phyloP scores from a whole-genome alignment of 257 asterid genomes.

The Petrea volubilis region DNA sequence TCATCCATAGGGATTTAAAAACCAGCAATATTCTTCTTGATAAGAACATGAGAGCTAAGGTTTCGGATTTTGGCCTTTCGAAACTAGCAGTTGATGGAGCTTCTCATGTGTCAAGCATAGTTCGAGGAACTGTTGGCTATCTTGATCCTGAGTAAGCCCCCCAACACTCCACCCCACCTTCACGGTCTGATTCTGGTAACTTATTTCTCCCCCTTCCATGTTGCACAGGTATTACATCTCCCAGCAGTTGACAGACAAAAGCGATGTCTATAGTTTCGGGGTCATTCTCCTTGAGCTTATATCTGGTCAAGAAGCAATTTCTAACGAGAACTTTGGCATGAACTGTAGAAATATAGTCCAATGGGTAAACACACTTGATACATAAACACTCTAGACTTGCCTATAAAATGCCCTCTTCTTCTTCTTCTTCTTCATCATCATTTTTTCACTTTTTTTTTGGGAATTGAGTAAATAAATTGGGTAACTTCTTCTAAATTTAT shows the following conservation, averaged over 20 bases:
- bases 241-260: constrained; percentile 96
- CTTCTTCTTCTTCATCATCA: too few relatives aligned
- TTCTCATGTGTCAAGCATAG: constrained; percentile 97
- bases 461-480: neutral
- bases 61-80: constrained; percentile 98
- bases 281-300: constrained; percentile 94
- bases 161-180: neutral
- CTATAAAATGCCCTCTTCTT: neutral
- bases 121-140: constrained; percentile 99
- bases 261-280: constrained; percentile 94
- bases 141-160: constrained; percentile 93
- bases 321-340: constrained; percentile 78
- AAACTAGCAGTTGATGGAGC: constrained; percentile 95
- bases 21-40: constrained; percentile 97
- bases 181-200: neutral
- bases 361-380: constrained; percentile 62
- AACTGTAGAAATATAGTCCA: constrained; percentile 96
- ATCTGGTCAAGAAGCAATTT: constrained; percentile 98
- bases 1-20: constrained; percentile 93
- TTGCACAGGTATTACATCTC: constrained; percentile 86
- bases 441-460: too few relatives aligned
- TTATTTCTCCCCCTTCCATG: neutral
- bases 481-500: neutral
- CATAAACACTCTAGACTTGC: neutral
- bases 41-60: constrained; percentile 91